Conservation (phyloP, 768 basidiomycete species). For the Termitomyces sp. region DNA sequence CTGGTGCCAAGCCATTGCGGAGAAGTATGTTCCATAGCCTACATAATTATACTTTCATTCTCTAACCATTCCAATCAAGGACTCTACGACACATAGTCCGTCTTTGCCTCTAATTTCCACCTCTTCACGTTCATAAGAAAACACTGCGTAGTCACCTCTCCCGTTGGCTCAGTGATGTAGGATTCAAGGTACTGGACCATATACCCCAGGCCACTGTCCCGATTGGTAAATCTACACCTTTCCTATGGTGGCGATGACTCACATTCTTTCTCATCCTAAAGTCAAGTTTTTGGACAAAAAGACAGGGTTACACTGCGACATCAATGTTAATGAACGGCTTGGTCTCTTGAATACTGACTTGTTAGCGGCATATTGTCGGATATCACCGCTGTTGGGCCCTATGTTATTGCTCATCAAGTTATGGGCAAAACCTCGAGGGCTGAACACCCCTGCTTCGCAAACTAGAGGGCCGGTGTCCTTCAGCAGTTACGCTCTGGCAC, state of each 20-base stretch:
- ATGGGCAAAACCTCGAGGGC: slow-evolving; percentile 51
- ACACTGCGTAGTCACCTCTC: slow-evolving; percentile 23
- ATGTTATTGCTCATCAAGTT: slow-evolving; percentile 45
- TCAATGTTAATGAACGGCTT: slow-evolving; percentile 60
- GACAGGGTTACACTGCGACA: slow-evolving; percentile 39
- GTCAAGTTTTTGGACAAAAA: slow-evolving; percentile 47
- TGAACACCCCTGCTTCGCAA: slow-evolving; percentile 38
- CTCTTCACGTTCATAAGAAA: background rate
- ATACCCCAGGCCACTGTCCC: slow-evolving; percentile 35
- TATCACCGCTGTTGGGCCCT: slow-evolving; percentile 36
- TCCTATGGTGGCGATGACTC: background rate
- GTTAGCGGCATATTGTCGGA: slow-evolving; percentile 43
- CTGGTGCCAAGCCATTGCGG: background rate
- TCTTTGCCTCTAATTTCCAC: background rate
- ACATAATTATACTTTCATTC: background rate
- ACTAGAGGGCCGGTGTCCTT: slow-evolving; percentile 29
- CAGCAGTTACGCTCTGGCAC: slow-evolving; percentile 54
- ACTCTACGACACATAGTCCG: slow-evolving; percentile 21
- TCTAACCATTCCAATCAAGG: slow-evolving; percentile 9
- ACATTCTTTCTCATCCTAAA: slow-evolving; percentile 15
- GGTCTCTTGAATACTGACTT: slow-evolving; percentile 48
- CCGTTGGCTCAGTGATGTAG: slow-evolving; percentile 18
- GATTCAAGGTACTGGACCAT: slow-evolving; percentile 25
- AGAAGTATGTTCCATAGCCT: slow-evolving; percentile 3
- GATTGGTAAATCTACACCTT: slow-evolving; percentile 26